These are phyloP conservation scores for Cutaneotrichosporon daszewskae DNA, from an alignment of 1,284 basidiomycete genomes.

Conservation along the genomic window DNA sequence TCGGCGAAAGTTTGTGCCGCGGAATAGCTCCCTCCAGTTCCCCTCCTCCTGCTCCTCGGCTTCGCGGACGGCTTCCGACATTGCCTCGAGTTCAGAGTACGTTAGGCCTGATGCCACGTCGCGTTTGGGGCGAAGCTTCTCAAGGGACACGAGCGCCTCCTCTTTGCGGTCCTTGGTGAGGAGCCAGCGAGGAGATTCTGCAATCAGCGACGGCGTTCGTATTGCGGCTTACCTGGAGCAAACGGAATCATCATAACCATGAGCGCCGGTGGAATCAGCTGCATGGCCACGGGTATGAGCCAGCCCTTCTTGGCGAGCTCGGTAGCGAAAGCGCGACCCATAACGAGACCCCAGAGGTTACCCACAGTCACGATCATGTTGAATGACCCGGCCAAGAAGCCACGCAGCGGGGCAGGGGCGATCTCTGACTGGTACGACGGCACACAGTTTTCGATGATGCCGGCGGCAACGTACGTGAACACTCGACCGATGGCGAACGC, in stretches of 20 bases:
- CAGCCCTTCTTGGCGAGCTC: conserved; percentile 12
- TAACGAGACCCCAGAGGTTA: conserved; percentile 11
- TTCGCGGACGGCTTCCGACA: conserved; percentile 20
- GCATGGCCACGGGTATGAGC: conserved; percentile 21
- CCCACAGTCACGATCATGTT: conserved; percentile 8
- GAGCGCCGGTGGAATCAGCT: no score
- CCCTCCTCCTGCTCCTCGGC: conserved; percentile 8
- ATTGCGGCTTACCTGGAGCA: no score
- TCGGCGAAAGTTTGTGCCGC: conserved; percentile 13
- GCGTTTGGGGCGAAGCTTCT: conserved; percentile 11
- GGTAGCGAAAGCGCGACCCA: conserved; percentile 12
- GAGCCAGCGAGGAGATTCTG: conserved; percentile 28
- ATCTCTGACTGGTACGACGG: conserved; percentile 22
- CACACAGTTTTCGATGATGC: conserved; percentile 20
- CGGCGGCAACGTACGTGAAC: conserved; percentile 21
- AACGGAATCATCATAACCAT: no score
- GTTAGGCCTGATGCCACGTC: conserved; percentile 16
- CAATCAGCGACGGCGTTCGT: no score
- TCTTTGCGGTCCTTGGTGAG: conserved; percentile 13
- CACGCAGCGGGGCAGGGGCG: conserved; percentile 16
- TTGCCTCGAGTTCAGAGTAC: conserved; percentile 16
- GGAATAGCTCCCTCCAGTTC: conserved; percentile 22
- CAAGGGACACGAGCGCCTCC: conserved; percentile 15
- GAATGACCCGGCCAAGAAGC: conserved; percentile 18
- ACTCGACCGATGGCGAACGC: conserved; percentile 21